Conservation (phyloP, 352 stramenopile genomes). For the Hyaloperonospora arabidopsidis region DNA sequence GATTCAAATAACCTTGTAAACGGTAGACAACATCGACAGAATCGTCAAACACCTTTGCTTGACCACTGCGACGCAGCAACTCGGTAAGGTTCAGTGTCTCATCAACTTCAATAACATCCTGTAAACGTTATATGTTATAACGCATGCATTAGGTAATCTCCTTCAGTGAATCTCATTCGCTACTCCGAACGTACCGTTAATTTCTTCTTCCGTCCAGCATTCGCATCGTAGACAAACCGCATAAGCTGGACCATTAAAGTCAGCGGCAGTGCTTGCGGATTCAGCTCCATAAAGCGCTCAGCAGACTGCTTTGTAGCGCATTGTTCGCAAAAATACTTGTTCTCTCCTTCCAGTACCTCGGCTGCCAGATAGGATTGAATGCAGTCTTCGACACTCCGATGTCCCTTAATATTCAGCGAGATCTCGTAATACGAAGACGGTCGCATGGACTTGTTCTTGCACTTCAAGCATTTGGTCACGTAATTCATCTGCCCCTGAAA, state of each 20-base stretch:
- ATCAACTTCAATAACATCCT: conserved; percentile 82
- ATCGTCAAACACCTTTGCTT: conserved; percentile 33
- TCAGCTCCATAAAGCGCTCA: conserved; percentile 63
- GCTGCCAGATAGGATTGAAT: conserved; percentile 62
- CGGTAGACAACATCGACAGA: conserved; percentile 48
- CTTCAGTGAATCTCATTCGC: not conserved
- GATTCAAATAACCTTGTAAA: conserved; percentile 71
- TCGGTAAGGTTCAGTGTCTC: conserved; percentile 75
- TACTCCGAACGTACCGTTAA: conserved; percentile 43
- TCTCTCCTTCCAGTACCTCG: conserved; percentile 75
- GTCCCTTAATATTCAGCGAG: conserved; percentile 80
- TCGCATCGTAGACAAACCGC: conserved; percentile 80
- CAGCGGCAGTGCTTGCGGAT: conserved; percentile 42
- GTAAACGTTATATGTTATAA: conserved; percentile 1
- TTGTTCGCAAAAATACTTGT: conserved; percentile 81
- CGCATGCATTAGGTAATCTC: not conserved
- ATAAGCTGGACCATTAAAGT: conserved; percentile 79
- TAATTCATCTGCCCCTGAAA: conserved; percentile 83
- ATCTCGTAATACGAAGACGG: conserved; percentile 80
- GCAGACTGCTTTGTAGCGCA: conserved; percentile 73
- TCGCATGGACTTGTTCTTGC: conserved; percentile 53
- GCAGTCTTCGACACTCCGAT: conserved; percentile 63
- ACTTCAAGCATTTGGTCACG: conserved; percentile 74
- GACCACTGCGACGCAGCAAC: conserved; percentile 38
- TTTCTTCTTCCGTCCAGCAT: conserved; percentile 74